Evolutionary conservation across 2,329 filamentous ascomycete genomes (phyloP).

Genomic region (Capronia americana): DNA sequence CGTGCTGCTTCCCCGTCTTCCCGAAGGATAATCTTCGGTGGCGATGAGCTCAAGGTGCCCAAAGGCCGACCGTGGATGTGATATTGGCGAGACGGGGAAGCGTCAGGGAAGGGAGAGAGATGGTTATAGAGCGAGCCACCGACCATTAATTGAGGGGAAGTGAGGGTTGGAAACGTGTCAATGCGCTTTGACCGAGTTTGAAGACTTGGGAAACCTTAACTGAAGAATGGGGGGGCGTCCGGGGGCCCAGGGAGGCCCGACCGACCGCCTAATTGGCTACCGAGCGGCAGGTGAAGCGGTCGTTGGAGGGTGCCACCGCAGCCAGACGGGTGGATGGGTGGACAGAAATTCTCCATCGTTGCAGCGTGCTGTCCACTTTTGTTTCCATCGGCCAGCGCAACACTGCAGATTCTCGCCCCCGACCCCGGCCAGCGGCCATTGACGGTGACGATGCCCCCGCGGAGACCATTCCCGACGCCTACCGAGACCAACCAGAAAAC

Average conservation of each 20-base stretch:
- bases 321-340: neutral
- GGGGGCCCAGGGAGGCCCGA: conserved; percentile 3
- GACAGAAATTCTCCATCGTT: conserved; percentile 11
- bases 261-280: conserved; percentile 15
- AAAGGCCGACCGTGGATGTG: neutral
- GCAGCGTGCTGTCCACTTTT: conserved; percentile 7
- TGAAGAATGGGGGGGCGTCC: conserved; percentile 12
- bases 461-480: conserved; percentile 1
- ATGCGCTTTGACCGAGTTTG: conserved; percentile 17
- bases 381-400: conserved; percentile 15
- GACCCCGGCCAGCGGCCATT: neutral
- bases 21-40: neutral
- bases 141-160: conserved; percentile 6
- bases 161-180: conserved; percentile 22
- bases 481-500: conserved; percentile 12
- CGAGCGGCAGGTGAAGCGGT: conserved; percentile 11
- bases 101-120: neutral
- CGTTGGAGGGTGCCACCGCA: conserved; percentile 13
- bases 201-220: conserved; percentile 14
- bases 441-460: neutral
- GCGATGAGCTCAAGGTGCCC: conserved; percentile 2
- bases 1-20: conserved; percentile 7
- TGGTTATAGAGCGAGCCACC: conserved; percentile 1
- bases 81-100: conserved; percentile 3
- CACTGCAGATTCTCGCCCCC: neutral